These are phyloP conservation scores for Leptographium lundbergii DNA, from an alignment of 2,329 filamentous ascomycete species.

Conservation along the genomic window DNA sequence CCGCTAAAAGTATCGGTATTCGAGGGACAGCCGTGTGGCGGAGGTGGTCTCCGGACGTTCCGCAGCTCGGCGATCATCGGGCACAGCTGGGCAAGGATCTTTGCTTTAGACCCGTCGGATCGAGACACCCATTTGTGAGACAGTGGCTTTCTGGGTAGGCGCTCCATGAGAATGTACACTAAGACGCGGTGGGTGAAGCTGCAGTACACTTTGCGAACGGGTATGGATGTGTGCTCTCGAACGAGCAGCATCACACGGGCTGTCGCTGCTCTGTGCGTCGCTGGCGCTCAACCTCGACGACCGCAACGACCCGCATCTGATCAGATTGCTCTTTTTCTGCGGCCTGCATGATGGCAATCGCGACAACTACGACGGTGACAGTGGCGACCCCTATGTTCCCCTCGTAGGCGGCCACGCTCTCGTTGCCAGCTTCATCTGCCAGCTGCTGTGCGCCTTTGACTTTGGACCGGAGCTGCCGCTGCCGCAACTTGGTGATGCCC, in stretches of 20 bases:
- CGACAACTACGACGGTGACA: no score
- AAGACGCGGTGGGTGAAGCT: neutral
- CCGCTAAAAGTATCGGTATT: neutral
- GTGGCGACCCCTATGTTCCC: no score
- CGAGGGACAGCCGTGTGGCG: neutral
- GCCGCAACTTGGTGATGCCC: no score
- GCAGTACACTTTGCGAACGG: slow-evolving; percentile 5
- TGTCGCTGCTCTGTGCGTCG: no score
- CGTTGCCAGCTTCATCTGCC: no score
- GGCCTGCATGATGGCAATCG: no score
- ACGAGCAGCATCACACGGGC: slow-evolving; percentile 2
- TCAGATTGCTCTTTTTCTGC: no score
- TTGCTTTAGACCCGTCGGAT: neutral
- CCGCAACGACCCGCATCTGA: no score
- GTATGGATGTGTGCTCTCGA: neutral
- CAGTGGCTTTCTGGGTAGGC: neutral
- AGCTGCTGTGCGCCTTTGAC: no score
- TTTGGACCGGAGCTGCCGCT: no score
- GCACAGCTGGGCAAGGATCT: neutral
- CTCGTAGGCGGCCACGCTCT: no score
- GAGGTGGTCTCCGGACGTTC: neutral
- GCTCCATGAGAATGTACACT: slow-evolving; percentile 5
- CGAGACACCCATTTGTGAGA: neutral
- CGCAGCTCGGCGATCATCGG: neutral
- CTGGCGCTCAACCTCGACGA: no score